Base-by-base conservation (phyloP, 345 rosid species). In the Raphanus raphanistrum region DNA sequence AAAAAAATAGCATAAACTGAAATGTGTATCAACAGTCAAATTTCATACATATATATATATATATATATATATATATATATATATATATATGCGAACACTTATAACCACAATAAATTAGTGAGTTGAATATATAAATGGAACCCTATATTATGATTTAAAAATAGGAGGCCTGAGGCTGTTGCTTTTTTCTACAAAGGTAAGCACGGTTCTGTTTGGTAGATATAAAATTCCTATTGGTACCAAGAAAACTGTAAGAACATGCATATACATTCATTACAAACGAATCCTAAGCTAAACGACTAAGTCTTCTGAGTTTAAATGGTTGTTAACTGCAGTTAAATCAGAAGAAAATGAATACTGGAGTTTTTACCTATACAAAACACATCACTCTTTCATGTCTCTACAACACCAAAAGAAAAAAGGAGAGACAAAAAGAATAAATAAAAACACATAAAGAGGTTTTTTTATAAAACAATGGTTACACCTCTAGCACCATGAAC, bases 401-500 rank as follows among this genome's bases (percentile, higher is more conserved):
- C 26, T 36, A 68, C 11, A 32, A 62, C 41, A 76, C 50, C 16
- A 7, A 33, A 27, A 67, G 11, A 17, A 35, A 13, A n/a, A 0
- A 6, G 2, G 4, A 2, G 32, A n/a, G 5, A 5, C 25, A 28
- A 61, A 29, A 43, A 43, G 3, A 21, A 21, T 4, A 48, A 48
- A 8, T 10, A 21, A 26, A 63, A 63, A 25, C 71, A 65, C 71
- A 70, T 4, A 9, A 29, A 32, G 27, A 32, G 36, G 21, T 31
- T 45, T 41, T 16, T 32, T 82, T 74, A 90, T 68, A 92, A 80
- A 82, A 79, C 92, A 66, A 92, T 85, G 50, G 98, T 92, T 0
- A 90, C 90, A 10, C 96, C 96, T 80, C 91, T 83, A 52, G 96
- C 90, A 16, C 91, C 91, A 74, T 78, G 85, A 3, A 83, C 79